Evolutionary conservation across 2,329 filamentous ascomycete genomes (phyloP).

Genomic region (Aspergillus uvarum): DNA sequence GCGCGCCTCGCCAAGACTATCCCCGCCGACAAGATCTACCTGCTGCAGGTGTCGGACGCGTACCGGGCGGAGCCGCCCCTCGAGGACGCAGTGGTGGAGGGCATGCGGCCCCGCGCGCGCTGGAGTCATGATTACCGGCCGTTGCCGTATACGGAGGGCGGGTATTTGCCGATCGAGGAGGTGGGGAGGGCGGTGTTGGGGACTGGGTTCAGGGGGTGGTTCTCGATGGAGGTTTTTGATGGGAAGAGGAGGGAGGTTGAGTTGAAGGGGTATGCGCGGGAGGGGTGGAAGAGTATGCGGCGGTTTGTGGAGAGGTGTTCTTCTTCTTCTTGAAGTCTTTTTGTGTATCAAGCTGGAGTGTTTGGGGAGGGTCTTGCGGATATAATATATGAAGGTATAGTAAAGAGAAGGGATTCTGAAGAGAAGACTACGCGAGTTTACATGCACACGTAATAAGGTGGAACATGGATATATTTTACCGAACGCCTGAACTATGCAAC

Average conservation of each 20-base stretch:
- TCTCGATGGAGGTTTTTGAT: slow-evolving; percentile 71
- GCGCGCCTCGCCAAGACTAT: slow-evolving; percentile 57
- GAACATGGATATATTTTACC: neutral
- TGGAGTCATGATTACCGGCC: slow-evolving; percentile 74
- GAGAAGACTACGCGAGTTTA: too few relatives aligned
- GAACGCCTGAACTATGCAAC: neutral
- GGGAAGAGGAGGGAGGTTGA: slow-evolving; percentile 46
- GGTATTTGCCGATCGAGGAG: slow-evolving; percentile 67
- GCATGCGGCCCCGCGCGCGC: slow-evolving; percentile 59
- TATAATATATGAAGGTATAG: too few relatives aligned
- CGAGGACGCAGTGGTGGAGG: slow-evolving; percentile 51
- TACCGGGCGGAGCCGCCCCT: slow-evolving; percentile 63
- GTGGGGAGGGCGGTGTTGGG: slow-evolving; percentile 64
- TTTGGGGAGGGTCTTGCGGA: too few relatives aligned
- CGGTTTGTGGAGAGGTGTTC: slow-evolving; percentile 44
- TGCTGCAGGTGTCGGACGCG: slow-evolving; percentile 73
- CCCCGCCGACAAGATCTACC: slow-evolving; percentile 68
- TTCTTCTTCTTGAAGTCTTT: neutral
- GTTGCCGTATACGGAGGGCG: slow-evolving; percentile 63
- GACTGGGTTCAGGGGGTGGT: slow-evolving; percentile 67
- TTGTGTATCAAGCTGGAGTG: too few relatives aligned
- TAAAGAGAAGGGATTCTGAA: too few relatives aligned
- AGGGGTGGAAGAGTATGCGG: slow-evolving; percentile 52
- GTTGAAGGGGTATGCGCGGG: slow-evolving; percentile 50
- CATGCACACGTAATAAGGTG: neutral